Percentiles rank a stretch among this genome's conserved stretches.
These are phyloP conservation scores for Daldinia decipiens DNA, from an alignment of 495 filamentous ascomycete species.

Conservation along the genomic window DNA sequence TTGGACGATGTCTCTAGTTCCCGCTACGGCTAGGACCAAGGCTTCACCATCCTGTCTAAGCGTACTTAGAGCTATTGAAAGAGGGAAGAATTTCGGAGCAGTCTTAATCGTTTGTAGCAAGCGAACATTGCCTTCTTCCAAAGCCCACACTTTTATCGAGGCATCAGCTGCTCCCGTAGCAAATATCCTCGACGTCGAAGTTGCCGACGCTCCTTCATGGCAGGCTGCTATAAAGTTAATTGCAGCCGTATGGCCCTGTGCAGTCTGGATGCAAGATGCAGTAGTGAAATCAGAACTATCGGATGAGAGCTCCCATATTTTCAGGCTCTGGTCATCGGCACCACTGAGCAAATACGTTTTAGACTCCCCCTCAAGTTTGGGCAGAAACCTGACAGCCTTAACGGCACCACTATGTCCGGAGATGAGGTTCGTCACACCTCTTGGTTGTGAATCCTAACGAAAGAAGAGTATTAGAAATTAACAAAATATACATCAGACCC, in stretches of 20 bases:
- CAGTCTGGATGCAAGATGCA: conserved; percentile 57
- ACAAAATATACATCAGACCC: neutral
- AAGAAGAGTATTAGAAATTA: conserved; percentile 29
- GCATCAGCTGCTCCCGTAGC: conserved; percentile 81
- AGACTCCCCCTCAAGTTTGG: conserved; percentile 57
- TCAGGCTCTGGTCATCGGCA: conserved; percentile 81
- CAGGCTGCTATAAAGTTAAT: conserved; percentile 80
- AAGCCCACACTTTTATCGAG: conserved; percentile 79
- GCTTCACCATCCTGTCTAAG: conserved; percentile 62
- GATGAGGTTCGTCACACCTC: conserved; percentile 75
- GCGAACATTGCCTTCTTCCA: conserved; percentile 59
- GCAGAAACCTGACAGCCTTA: conserved; percentile 84
- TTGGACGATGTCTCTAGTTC: conserved; percentile 81
- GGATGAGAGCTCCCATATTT: conserved; percentile 70
- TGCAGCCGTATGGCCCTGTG: conserved; percentile 73
- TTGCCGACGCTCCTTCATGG: conserved; percentile 25
- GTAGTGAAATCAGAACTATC: conserved; percentile 36
- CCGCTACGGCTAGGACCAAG: conserved; percentile 79
- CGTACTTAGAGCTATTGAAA: conserved; percentile 72
- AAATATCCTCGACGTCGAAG: conserved; percentile 61
- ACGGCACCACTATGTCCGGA: conserved; percentile 83
- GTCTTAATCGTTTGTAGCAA: conserved; percentile 78
- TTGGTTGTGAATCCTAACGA: conserved; percentile 58
- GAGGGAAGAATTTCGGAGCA: conserved; percentile 80
- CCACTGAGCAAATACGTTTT: conserved; percentile 75